phyloP scores from a whole-genome alignment of 2,329 filamentous ascomycete species.

The Arthroderma sp. region DNA sequence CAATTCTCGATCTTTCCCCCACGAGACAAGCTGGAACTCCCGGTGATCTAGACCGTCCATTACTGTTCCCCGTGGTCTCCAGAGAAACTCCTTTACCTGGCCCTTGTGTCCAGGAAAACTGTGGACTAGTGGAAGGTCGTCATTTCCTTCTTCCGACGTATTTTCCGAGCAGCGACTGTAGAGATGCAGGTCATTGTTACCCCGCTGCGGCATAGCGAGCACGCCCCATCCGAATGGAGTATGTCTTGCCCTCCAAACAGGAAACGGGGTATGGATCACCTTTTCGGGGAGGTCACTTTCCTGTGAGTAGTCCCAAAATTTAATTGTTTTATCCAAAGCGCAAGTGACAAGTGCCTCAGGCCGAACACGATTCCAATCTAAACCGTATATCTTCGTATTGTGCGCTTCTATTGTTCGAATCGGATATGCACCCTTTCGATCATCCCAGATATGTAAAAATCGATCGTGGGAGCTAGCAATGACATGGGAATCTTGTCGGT shows the following conservation, averaged over 20 bases:
- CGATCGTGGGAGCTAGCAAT: constrained; percentile 84
- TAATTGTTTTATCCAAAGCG: constrained; percentile 82
- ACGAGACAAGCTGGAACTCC: constrained; percentile 86
- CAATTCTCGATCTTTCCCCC: constrained; percentile 76
- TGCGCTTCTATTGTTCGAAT: constrained; percentile 78
- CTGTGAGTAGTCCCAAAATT: constrained; percentile 73
- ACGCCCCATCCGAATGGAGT: constrained; percentile 80
- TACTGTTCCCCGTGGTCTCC: constrained; percentile 61
- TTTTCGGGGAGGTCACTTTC: constrained; percentile 55
- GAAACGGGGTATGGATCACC: constrained; percentile 68
- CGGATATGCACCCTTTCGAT: constrained; percentile 62
- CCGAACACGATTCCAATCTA: constrained; percentile 81
- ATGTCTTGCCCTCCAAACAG: constrained; percentile 81
- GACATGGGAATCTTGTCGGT: constrained; percentile 71
- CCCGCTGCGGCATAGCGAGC: constrained; percentile 82
- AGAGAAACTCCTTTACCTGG: constrained; percentile 81
- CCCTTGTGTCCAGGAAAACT: constrained; percentile 43
- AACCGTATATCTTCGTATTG: constrained; percentile 83
- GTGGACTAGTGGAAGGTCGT: constrained; percentile 32
- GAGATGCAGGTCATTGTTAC: constrained; percentile 70
- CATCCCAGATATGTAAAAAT: constrained; percentile 81
- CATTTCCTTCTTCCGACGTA: constrained; percentile 16
- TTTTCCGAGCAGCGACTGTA: constrained; percentile 50
- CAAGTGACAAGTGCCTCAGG: constrained; percentile 67
- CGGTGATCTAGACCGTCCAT: constrained; percentile 62